Conservation (phyloP, 2,329 filamentous ascomycete species). For the Gnomoniopsis sp. region DNA sequence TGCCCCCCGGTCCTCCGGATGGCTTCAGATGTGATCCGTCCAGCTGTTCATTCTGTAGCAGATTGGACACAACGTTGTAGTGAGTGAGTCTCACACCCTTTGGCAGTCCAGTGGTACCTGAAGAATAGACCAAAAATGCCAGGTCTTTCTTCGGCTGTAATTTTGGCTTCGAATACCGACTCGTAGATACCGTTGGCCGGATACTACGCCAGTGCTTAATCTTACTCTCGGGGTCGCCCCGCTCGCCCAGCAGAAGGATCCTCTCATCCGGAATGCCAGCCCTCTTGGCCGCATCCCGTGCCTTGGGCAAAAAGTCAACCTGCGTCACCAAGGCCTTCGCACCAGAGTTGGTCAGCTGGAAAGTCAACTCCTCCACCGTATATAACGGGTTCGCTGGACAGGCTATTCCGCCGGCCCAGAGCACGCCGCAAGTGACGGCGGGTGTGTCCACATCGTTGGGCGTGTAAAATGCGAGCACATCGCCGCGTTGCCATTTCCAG, state of each 20-base stretch:
- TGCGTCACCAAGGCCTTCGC: slow-evolving; percentile 78
- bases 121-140: slow-evolving; percentile 83
- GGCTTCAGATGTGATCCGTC: slow-evolving; percentile 56
- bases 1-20: slow-evolving; percentile 55
- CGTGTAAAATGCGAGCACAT: slow-evolving; percentile 78
- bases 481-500: slow-evolving; percentile 78
- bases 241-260: slow-evolving; percentile 74
- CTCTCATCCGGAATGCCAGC: slow-evolving; percentile 68
- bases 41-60: slow-evolving; percentile 49
- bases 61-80: slow-evolving; percentile 75
- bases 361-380: slow-evolving; percentile 77
- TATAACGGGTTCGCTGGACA: slow-evolving; percentile 90
- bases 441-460: slow-evolving; percentile 86
- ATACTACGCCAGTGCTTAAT: slow-evolving; percentile 73
- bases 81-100: slow-evolving; percentile 91
- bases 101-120: slow-evolving; percentile 84
- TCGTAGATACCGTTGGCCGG: slow-evolving; percentile 57
- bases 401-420: slow-evolving; percentile 78
- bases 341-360: slow-evolving; percentile 75
- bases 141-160: slow-evolving; percentile 69
- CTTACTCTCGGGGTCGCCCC: slow-evolving; percentile 52
- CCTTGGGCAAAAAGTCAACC: slow-evolving; percentile 59
- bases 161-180: slow-evolving; percentile 53
- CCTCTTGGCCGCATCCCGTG: slow-evolving; percentile 62
- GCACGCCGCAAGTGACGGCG: slow-evolving; percentile 69